Conservation (phyloP, 2,329 filamentous ascomycete genomes). For the Xylaria sp. region DNA sequence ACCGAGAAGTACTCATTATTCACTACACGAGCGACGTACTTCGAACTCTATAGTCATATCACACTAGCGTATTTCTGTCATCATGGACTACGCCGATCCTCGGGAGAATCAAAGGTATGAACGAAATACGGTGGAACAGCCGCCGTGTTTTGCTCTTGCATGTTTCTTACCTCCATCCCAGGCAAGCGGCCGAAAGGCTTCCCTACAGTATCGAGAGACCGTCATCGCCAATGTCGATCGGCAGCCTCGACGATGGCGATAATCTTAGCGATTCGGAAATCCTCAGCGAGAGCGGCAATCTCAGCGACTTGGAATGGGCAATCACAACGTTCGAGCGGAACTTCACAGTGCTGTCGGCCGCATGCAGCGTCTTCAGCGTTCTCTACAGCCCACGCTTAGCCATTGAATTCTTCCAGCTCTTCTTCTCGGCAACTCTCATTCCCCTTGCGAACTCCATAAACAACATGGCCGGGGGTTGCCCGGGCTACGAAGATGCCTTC, state of each 20-base stretch:
- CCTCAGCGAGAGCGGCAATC: too few species aligned
- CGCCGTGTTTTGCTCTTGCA: background rate
- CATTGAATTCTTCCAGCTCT: background rate
- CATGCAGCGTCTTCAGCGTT: background rate
- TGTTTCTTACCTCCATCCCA: background rate
- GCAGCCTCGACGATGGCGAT: background rate
- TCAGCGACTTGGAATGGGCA: background rate
- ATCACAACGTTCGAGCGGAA: background rate
- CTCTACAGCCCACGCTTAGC: background rate
- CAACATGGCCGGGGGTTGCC: background rate
- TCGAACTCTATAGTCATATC: background rate
- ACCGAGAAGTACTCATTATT: background rate
- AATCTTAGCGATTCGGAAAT: background rate
- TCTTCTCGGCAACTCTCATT: background rate
- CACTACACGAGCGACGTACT: background rate
- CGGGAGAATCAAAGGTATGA: background rate
- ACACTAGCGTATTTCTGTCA: background rate
- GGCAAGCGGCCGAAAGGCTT: background rate
- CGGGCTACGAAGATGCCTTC: background rate
- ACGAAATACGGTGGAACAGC: background rate
- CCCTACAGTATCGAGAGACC: background rate
- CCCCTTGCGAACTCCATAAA: background rate
- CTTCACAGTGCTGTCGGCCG: background rate
- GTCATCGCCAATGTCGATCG: background rate
- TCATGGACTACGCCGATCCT: background rate